Evolutionary conservation across 2,329 filamentous ascomycete species (phyloP).

Genomic region (Hypoxylon sp.): DNA sequence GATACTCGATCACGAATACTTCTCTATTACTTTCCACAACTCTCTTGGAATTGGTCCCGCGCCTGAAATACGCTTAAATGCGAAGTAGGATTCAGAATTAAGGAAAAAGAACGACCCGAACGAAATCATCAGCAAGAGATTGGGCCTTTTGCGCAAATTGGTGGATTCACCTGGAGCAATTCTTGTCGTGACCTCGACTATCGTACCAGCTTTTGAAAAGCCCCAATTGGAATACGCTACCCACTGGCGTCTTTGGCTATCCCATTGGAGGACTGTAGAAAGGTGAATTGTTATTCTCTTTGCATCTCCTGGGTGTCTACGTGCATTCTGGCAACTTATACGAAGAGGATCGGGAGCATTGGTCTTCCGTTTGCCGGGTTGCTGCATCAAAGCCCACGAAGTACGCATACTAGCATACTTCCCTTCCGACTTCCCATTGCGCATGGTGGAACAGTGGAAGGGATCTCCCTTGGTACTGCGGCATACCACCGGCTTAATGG

Average conservation of each 20-base stretch:
- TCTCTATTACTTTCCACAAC: neutral
- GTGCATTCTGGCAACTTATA: slow-evolving; percentile 1
- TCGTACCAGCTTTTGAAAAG: slow-evolving; percentile 22
- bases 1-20: slow-evolving; percentile 27
- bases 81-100: slow-evolving; percentile 14
- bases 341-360: slow-evolving; percentile 33
- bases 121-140: slow-evolving; percentile 10
- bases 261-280: slow-evolving; percentile 16
- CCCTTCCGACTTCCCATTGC: slow-evolving; percentile 38
- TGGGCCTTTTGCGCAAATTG: slow-evolving; percentile 12
- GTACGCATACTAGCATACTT: slow-evolving; percentile 43
- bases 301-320: slow-evolving; percentile 14
- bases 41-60: slow-evolving; percentile 10
- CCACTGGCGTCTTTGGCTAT: slow-evolving; percentile 1
- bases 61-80: slow-evolving; percentile 13
- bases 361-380: slow-evolving; percentile 43
- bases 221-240: neutral
- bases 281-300: slow-evolving; percentile 36
- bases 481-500: slow-evolving; percentile 30
- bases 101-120: slow-evolving; percentile 14
- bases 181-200: slow-evolving; percentile 15
- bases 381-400: slow-evolving; percentile 45
- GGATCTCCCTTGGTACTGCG: slow-evolving; percentile 39
- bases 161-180: slow-evolving; percentile 19
- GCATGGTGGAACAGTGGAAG: slow-evolving; percentile 37